Conservation (phyloP, 768 basidiomycete species). For the Lactarius akahatsu region DNA sequence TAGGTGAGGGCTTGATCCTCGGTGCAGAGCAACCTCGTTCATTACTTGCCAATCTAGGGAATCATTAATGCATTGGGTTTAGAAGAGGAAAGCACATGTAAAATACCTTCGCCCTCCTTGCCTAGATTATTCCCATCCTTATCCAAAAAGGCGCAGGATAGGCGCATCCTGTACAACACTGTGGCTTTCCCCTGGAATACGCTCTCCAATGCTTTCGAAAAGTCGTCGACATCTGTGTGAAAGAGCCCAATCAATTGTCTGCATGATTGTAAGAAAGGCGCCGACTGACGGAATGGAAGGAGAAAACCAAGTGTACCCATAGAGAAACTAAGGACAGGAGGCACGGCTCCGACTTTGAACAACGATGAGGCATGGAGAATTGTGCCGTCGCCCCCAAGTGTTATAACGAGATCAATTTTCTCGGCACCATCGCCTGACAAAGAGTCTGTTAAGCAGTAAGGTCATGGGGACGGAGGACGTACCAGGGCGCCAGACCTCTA, state of each 20-base stretch:
- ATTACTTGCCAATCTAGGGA: conserved; percentile 89
- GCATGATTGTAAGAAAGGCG: not conserved
- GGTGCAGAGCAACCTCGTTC: conserved; percentile 93
- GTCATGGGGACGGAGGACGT: conserved; percentile 26
- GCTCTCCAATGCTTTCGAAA: conserved; percentile 73
- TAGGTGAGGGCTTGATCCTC: conserved; percentile 87
- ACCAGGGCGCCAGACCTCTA: conserved; percentile 59
- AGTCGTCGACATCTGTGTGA: conserved; percentile 79
- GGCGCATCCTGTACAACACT: conserved; percentile 84
- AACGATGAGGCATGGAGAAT: conserved; percentile 91
- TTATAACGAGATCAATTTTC: conserved; percentile 83
- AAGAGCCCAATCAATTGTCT: not conserved
- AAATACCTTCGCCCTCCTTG: conserved; percentile 55
- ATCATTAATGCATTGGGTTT: conserved; percentile 12
- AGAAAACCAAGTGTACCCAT: conserved; percentile 95
- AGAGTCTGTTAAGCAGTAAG: not conserved
- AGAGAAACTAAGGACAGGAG: conserved; percentile 86
- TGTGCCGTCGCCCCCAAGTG: conserved; percentile 92
- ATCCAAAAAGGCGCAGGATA: conserved; percentile 78
- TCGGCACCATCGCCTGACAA: conserved; percentile 46
- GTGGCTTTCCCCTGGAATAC: conserved; percentile 80
- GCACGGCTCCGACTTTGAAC: conserved; percentile 87
- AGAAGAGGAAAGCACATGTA: conserved; percentile 4
- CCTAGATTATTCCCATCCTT: conserved; percentile 55
- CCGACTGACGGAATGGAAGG: conserved; percentile 84